Conservation (phyloP, 148 eudicot species). For the Tetragonia tetragonoides region DNA sequence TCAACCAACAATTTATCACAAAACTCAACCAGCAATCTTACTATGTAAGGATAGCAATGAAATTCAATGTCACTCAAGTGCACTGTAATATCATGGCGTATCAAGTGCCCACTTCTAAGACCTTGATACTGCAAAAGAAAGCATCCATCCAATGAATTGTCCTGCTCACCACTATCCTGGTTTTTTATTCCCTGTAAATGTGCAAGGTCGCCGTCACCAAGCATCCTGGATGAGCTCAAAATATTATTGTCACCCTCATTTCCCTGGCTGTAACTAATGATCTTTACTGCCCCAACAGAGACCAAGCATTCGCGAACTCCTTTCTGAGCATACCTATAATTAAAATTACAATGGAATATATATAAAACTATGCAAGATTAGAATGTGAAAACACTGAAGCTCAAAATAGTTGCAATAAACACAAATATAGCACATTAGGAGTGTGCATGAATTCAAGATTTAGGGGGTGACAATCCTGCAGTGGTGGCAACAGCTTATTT, state of each 20-base stretch:
- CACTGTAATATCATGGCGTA: slow-evolving; percentile 31
- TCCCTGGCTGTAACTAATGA: slow-evolving; percentile 33
- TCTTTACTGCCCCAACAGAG: slow-evolving; percentile 37
- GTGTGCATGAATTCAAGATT: not conserved
- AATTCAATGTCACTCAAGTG: slow-evolving; percentile 49
- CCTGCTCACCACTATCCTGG: slow-evolving; percentile 24
- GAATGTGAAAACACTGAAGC: not conserved
- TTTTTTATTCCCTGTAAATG: slow-evolving; percentile 23
- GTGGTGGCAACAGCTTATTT: not conserved
- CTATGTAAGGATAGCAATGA: slow-evolving; percentile 76
- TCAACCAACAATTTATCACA: slow-evolving; percentile 38
- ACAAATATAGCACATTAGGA: not conserved
- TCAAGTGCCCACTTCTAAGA: slow-evolving; percentile 23
- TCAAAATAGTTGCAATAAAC: not conserved
- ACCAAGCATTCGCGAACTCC: slow-evolving; percentile 44
- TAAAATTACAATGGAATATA: not conserved
- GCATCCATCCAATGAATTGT: slow-evolving; percentile 36
- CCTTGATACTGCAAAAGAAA: slow-evolving; percentile 46
- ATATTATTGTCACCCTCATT: slow-evolving; percentile 35
- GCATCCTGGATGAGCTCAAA: slow-evolving; percentile 44
- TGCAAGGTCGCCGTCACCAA: slow-evolving; percentile 10
- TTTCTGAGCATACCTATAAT: slow-evolving; percentile 44
- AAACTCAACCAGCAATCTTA: slow-evolving; percentile 50
- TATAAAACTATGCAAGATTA: not conserved
- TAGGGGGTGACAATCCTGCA: not conserved